phyloP scores from a whole-genome alignment of 1,284 basidiomycete genomes.

The Pascua guehoae region DNA sequence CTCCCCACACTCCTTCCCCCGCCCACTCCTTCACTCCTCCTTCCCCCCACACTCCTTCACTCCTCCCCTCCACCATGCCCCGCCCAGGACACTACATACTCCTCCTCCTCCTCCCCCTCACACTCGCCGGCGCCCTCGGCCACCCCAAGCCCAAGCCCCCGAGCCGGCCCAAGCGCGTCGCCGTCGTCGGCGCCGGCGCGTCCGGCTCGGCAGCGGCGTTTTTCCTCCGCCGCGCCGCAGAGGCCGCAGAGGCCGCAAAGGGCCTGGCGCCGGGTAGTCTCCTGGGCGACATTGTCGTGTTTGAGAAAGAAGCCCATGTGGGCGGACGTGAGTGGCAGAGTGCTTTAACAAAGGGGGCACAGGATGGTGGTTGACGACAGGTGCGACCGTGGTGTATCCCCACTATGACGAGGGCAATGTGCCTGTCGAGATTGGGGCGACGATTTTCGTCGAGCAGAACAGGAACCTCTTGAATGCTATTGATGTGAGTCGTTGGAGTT shows the following conservation, averaged over 20 bases:
- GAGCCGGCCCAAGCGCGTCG: slow-evolving; percentile 50
- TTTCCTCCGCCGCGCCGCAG: slow-evolving; percentile 60
- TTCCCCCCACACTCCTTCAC: no score
- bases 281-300: slow-evolving; percentile 67
- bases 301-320: slow-evolving; percentile 68
- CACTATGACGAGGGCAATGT: slow-evolving; percentile 62
- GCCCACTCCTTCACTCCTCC: no score
- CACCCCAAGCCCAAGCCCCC: no score
- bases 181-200: slow-evolving; percentile 84
- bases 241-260: slow-evolving; percentile 64
- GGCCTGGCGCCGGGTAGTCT: slow-evolving; percentile 56
- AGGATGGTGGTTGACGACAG: slow-evolving; percentile 47
- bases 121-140: no score
- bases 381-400: slow-evolving; percentile 72
- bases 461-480: slow-evolving; percentile 76
- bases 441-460: slow-evolving; percentile 79
- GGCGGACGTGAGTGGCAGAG: slow-evolving; percentile 85
- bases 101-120: no score
- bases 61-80: no score
- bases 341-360: no score
- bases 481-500: slow-evolving; percentile 63
- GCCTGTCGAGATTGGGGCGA: slow-evolving; percentile 77
- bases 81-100: no score
- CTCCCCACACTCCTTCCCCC: no score
- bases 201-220: slow-evolving; percentile 80